Evolutionary conservation across 1,284 basidiomycete species (phyloP).

Genomic region (Austroboletus niveus): DNA sequence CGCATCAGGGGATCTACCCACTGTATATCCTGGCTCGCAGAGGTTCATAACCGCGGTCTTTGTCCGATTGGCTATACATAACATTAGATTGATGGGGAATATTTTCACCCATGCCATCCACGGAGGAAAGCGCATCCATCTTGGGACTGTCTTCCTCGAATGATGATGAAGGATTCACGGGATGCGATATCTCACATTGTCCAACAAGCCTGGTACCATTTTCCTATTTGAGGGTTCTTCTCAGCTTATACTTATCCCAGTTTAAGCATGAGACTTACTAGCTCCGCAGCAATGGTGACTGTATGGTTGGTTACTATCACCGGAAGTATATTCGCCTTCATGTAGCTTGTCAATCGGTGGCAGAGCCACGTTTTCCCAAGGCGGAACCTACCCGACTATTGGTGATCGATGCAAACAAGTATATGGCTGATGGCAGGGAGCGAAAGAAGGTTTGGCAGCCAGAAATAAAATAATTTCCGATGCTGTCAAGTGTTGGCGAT

Average conservation of each 20-base stretch:
- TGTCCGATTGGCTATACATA: conserved; percentile 58
- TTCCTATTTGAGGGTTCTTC: conserved; percentile 45
- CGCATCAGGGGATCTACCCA: conserved; percentile 38
- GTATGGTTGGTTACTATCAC: conserved; percentile 95
- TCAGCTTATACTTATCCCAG: conserved; percentile 3
- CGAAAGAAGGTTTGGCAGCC: conserved; percentile 86
- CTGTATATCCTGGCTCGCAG: conserved; percentile 66
- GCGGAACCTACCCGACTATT: conserved; percentile 53
- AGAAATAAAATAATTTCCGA: conserved; percentile 89
- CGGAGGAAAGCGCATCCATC: conserved; percentile 38
- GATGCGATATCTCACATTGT: conserved; percentile 97
- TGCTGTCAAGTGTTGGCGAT: conserved; percentile 39
- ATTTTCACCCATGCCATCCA: conserved; percentile 53
- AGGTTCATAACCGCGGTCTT: conserved; percentile 53
- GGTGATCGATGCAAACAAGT: conserved; percentile 91
- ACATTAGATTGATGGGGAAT: conserved; percentile 56
- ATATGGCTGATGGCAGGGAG: conserved; percentile 91
- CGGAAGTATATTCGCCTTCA: conserved; percentile 78
- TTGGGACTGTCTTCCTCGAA: conserved; percentile 29
- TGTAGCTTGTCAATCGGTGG: conserved; percentile 16
- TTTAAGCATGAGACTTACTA: conserved; percentile 50
- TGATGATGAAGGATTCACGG: conserved; percentile 46
- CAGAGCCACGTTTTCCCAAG: conserved; percentile 11
- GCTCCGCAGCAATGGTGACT: conserved; percentile 94
- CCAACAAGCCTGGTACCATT: conserved; percentile 83